phyloP scores from a whole-genome alignment of 2,329 filamentous ascomycete genomes.

The Pseudogymnoascus sp. region DNA sequence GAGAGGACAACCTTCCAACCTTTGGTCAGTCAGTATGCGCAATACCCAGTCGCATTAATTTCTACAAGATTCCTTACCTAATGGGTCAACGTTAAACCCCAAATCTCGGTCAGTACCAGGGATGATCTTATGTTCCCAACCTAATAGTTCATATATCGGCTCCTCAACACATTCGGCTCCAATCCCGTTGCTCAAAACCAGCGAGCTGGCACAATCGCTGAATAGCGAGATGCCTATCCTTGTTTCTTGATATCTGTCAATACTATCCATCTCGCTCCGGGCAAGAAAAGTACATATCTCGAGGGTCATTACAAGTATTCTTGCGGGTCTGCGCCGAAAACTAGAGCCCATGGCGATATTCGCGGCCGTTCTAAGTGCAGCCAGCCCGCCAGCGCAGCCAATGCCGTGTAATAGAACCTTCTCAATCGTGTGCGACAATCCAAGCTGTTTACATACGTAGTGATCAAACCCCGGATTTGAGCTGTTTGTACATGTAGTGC shows the following conservation, averaged over 20 bases:
- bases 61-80: constrained; percentile 35
- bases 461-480: constrained; percentile 63
- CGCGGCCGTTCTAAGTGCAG: constrained; percentile 53
- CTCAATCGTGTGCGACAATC: constrained; percentile 49
- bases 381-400: constrained; percentile 57
- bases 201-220: constrained; percentile 61
- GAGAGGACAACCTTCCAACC: constrained; percentile 61
- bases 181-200: constrained; percentile 56
- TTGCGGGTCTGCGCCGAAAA: constrained; percentile 49
- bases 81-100: constrained; percentile 56
- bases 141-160: constrained; percentile 49
- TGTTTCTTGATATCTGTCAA: constrained; percentile 49
- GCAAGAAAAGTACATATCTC: constrained; percentile 55
- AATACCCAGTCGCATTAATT: too few relatives aligned
- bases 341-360: constrained; percentile 57
- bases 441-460: constrained; percentile 50
- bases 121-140: constrained; percentile 56
- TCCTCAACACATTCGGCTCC: constrained; percentile 31
- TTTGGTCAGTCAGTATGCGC: constrained; percentile 10
- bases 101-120: constrained; percentile 54
- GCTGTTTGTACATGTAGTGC: constrained; percentile 61
- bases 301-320: constrained; percentile 56
- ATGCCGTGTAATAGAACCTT: constrained; percentile 59
- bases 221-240: constrained; percentile 60
- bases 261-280: constrained; percentile 56